A percentile compares a stretch with the other conserved stretches of the same genome.
Evolutionary conservation across 2,329 filamentous ascomycete species (phyloP).

Genomic region (Diaporthe nobilis): DNA sequence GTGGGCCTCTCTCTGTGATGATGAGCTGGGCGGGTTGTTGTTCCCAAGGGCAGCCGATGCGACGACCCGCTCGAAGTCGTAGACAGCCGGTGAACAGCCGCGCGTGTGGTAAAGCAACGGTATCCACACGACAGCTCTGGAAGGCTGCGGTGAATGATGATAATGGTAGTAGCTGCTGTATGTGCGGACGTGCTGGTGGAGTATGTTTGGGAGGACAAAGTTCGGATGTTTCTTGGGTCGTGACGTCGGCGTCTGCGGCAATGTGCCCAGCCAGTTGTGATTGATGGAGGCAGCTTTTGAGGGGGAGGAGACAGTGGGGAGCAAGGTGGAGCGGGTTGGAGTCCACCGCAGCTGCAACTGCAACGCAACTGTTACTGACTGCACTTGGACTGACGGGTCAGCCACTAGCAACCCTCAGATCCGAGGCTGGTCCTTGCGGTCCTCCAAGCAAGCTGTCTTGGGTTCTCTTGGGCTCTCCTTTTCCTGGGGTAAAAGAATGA

Average conservation of each 20-base stretch:
- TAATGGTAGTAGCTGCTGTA: constrained; percentile 7
- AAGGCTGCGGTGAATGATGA: constrained; percentile 1
- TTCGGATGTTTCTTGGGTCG: constrained; percentile 30
- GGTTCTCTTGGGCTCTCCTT: background rate
- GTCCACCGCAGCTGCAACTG: constrained; percentile 17
- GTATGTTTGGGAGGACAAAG: constrained; percentile 20
- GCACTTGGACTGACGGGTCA: background rate
- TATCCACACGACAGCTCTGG: constrained; percentile 19
- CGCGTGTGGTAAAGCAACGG: background rate
- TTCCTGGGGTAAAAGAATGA: background rate
- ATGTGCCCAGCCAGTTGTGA: constrained; percentile 8
- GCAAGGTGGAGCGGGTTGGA: constrained; percentile 10
- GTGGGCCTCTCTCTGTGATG: background rate
- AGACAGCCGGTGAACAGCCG: background rate
- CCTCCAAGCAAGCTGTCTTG: background rate
- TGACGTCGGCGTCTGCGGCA: constrained; percentile 28
- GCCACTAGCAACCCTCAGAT: background rate
- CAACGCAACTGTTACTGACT: background rate
- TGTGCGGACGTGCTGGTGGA: constrained; percentile 23
- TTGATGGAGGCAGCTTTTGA: constrained; percentile 32
- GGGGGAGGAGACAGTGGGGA: constrained; percentile 33
- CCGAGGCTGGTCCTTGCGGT: constrained; percentile 3
- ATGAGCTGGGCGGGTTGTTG: constrained; percentile 1
- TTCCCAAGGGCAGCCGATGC: constrained; percentile 13
- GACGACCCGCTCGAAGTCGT: background rate